Base-by-base conservation (phyloP, 2,329 filamentous ascomycete species). In the Aspergillus sp. region DNA sequence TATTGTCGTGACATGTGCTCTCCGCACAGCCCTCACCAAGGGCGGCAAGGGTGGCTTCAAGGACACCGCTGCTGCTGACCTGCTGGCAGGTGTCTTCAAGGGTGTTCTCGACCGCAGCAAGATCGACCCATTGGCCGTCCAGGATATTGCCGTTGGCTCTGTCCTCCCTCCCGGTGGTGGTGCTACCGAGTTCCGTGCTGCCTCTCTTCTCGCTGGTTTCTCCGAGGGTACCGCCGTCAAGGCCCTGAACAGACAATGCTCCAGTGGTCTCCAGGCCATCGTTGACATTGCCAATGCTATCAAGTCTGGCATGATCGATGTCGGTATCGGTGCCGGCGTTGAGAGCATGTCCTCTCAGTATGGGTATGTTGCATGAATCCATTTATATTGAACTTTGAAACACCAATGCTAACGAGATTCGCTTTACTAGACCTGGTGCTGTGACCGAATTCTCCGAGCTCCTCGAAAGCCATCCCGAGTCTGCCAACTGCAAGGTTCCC, bases 331-430 rank as follows among this genome's bases (percentile, higher is more conserved):
- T 55, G 90, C 90, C 13, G 93, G 93, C 61, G 90, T 95, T 26
- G 93, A 98, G 81, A 93, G 87, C 76, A 98, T 98, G 93, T 88
- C 82, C 61, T 77, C 78, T 45, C 87, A 96, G 64, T 97, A 97
- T 67, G 93, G 91, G 82, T 86, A 73, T 57, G 80, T 69, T 12
- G 19, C 19, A 19, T 19, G 19, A 19, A 19, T 19, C 19, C 19
- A 19, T 19, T 19, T 4, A 19, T 19, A 19, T 19, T 19, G 19
- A 19, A 19, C 19, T 19, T 19, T 19, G 19, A 19, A 19, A 19
- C 19, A 19, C 19, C 19, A 19, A 19, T 19, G 19, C 19, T 19
- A 19, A 19, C 19, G 19, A 19, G 19, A 19, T 19, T 19, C 19
- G 19, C 19, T 40, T 2, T 9, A 39, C 43, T 55, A 86, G 84